Percentiles rank a stretch among this genome's conserved stretches.
Evolutionary conservation across 2,329 filamentous ascomycete genomes (phyloP).

Genomic region (Aspergillus fischeri): DNA sequence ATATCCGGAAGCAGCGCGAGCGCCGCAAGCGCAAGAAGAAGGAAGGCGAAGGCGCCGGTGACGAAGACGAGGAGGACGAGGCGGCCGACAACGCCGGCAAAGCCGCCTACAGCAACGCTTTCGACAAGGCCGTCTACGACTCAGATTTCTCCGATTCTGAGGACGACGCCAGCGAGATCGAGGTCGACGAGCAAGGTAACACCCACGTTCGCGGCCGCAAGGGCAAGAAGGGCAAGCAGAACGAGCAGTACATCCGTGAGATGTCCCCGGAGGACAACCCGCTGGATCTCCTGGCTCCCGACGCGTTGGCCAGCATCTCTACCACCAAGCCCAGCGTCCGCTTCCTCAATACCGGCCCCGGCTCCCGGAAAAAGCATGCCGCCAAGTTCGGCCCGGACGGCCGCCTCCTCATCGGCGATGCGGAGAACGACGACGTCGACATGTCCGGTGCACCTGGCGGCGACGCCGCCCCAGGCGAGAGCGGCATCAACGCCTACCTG

Average conservation of each 20-base stretch:
- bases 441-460: conserved; percentile 45
- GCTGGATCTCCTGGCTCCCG: conserved; percentile 84
- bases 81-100: conserved; percentile 19
- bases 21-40: conserved; percentile 86
- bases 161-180: conserved; percentile 49
- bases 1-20: conserved; percentile 94
- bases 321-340: conserved; percentile 70
- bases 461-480: conserved; percentile 21
- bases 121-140: conserved; percentile 93
- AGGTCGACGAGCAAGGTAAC: conserved; percentile 35
- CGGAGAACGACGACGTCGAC: conserved; percentile 33
- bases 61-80: conserved; percentile 50
- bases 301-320: conserved; percentile 87
- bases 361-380: conserved; percentile 37
- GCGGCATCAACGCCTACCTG: conserved; percentile 57
- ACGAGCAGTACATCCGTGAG: conserved; percentile 78
- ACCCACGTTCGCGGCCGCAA: conserved; percentile 38
- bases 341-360: conserved; percentile 38
- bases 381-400: conserved; percentile 43
- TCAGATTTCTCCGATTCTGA: conserved; percentile 62
- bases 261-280: conserved; percentile 78
- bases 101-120: conserved; percentile 74
- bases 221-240: conserved; percentile 48
- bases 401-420: conserved; percentile 40
- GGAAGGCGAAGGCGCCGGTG: conserved; percentile 55